Conservation (phyloP, 108 stramenopile genomes). For the Nitzschia sp. region DNA sequence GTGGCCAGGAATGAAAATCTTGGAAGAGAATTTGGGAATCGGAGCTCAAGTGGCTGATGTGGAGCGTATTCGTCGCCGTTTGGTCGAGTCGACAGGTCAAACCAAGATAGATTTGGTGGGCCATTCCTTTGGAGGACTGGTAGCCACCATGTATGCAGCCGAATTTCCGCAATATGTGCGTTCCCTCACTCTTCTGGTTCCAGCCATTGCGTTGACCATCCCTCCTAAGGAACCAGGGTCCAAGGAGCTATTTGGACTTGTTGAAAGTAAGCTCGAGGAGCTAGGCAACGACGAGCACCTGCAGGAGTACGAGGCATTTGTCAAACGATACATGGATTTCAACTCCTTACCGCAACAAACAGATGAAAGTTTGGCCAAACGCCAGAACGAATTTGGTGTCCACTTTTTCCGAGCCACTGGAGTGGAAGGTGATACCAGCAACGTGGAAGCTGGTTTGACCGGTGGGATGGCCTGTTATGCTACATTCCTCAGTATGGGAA, state of each 20-base stretch:
- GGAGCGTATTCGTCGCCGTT: slow-evolving; percentile 21
- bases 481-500: slow-evolving; percentile 20
- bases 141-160: slow-evolving; percentile 21
- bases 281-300: slow-evolving; percentile 9
- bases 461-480: slow-evolving; percentile 27
- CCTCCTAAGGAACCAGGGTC: not conserved
- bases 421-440: not conserved
- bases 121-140: slow-evolving; percentile 28
- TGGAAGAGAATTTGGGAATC: slow-evolving; percentile 23
- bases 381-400: slow-evolving; percentile 11
- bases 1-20: slow-evolving; percentile 27
- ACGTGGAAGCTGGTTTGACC: slow-evolving; percentile 5
- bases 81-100: not conserved
- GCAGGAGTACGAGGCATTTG: slow-evolving; percentile 11
- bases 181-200: slow-evolving; percentile 18
- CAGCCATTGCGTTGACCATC: slow-evolving; percentile 12
- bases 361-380: slow-evolving; percentile 18
- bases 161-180: slow-evolving; percentile 23
- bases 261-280: slow-evolving; percentile 1
- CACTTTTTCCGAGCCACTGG: slow-evolving; percentile 19
- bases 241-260: slow-evolving; percentile 13
- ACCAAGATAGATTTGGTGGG: slow-evolving; percentile 17
- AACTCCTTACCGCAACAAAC: slow-evolving; percentile 17
- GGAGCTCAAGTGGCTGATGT: slow-evolving; percentile 29
- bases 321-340: slow-evolving; percentile 25